phyloP scores from a whole-genome alignment of 169 alveolate genomes.

The Babesia divergens region DNA sequence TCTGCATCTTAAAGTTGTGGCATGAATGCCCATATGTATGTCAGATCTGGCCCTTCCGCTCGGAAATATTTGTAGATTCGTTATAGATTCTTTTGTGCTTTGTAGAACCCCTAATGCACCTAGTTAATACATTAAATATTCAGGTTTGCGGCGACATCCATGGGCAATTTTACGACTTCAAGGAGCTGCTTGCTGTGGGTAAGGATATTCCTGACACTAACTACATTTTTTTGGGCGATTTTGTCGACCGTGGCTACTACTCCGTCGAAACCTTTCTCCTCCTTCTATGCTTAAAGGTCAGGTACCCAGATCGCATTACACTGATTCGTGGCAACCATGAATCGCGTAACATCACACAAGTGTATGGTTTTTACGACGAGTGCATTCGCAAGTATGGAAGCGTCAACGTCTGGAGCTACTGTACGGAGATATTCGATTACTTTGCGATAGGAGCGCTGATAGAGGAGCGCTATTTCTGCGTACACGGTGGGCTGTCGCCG shows the following conservation, averaged over 20 bases:
- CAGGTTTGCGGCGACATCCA: constrained; percentile 96
- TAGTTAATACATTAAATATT: too few relatives aligned
- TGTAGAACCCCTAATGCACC: too few relatives aligned
- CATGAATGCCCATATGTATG: too few relatives aligned
- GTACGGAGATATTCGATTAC: constrained; percentile 98
- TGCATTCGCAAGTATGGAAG: constrained; percentile 98
- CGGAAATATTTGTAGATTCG: too few relatives aligned
- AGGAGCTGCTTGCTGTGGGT: constrained; percentile 89
- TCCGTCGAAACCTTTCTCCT: constrained; percentile 98
- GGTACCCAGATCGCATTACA: constrained; percentile 95
- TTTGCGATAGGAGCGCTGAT: constrained; percentile 95
- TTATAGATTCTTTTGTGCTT: too few relatives aligned
- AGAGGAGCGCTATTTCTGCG: constrained; percentile 94
- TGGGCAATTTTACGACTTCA: constrained; percentile 94
- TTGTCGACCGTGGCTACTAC: constrained; percentile 98
- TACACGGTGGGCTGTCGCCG: constrained; percentile 99
- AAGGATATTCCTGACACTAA: constrained; percentile 86
- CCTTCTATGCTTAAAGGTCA: constrained; percentile 92
- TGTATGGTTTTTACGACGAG: constrained; percentile 99
- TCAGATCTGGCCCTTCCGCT: too few relatives aligned
- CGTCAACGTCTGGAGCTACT: constrained; percentile 96
- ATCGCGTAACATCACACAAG: constrained; percentile 96
- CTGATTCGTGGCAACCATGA: constrained; percentile 99
- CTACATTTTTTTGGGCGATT: constrained; percentile 98
- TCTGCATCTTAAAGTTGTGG: too few relatives aligned